Base-by-base conservation (phyloP, 2,329 filamentous ascomycete species). In the Neofusicoccum umdonicola region DNA sequence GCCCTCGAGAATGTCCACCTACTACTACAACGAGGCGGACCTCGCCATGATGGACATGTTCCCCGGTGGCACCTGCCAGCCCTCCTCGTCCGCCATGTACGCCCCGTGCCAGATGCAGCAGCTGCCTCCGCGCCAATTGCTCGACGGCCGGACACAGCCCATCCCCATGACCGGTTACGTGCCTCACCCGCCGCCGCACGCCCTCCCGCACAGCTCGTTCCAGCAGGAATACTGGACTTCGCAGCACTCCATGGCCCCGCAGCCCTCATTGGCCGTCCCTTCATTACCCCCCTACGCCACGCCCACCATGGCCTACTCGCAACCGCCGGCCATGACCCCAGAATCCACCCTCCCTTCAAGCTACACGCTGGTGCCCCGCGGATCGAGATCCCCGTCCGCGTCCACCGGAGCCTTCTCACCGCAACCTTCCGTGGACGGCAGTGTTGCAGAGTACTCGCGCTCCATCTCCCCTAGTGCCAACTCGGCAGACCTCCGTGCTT, bases 381-480 rank as follows among this genome's bases (percentile, higher is more conserved):
- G 45, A 37, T 58, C 54, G 35, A 60, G 63, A 57, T 65, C 63
- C 1, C 63, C 63, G 6, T 65, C 63, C 3, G 56, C 63, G 4
- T 60, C 63, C 22, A 60, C 63, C 44, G 56, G 54, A 9, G 63
- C 63, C 39, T 61, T 61, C 11, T 65, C 56, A 12, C 63, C 63
- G 22, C 63, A 65, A 22, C 62, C 62, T 19, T 65, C 63, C 5
- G 54, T 60, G 19, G 63, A 65, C 63, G 63, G 63, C 47, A 60
- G 54, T 54, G 47, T 65, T 22, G 62, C 34, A 6, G 63, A 65
- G 6, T 65, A 73, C 15, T 77, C 76, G 11, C 74, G 77, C 45
- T 78, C 76, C 3, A 68, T 78, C 8, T 79, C 77, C 22, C 77
- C 77, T 12, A 75, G 73, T 58, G 74, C 75, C 9, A 64, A 64